A percentile compares a stretch with the other conserved stretches of the same genome.
phyloP scores from a whole-genome alignment of 768 basidiomycete species.

The Hypholoma fasciculare region DNA sequence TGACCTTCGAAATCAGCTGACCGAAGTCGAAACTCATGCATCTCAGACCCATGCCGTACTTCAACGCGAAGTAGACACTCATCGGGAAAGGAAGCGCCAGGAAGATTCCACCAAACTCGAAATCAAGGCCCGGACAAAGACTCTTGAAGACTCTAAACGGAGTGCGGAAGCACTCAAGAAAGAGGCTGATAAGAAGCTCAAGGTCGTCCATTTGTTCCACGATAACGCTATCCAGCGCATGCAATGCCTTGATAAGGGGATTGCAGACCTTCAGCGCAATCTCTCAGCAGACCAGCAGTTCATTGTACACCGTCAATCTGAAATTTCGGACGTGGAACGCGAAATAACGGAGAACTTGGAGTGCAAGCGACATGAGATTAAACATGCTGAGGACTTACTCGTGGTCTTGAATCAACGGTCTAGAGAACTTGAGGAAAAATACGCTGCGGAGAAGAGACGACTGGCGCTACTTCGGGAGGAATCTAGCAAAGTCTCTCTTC shows the following conservation, averaged over 20 bases:
- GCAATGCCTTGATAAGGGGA: constrained; percentile 61
- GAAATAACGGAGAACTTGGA: constrained; percentile 55
- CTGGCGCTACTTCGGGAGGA: constrained; percentile 60
- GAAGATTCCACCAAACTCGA: constrained; percentile 83
- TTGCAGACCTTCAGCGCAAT: constrained; percentile 52
- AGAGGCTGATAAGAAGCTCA: constrained; percentile 89
- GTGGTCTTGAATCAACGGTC: constrained; percentile 62
- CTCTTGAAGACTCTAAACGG: constrained; percentile 84
- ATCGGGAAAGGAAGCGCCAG: constrained; percentile 73
- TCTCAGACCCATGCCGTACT: constrained; percentile 62
- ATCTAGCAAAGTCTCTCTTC: constrained; percentile 43
- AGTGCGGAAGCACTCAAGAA: constrained; percentile 75
- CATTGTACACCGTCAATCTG: constrained; percentile 43
- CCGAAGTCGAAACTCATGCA: constrained; percentile 56
- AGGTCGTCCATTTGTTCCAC: constrained; percentile 61
- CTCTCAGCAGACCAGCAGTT: constrained; percentile 56
- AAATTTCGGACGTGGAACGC: constrained; percentile 51
- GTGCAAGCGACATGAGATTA: constrained; percentile 58
- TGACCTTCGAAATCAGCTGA: constrained; percentile 71
- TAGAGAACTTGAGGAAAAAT: constrained; percentile 71
- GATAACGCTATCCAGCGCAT: constrained; percentile 62
- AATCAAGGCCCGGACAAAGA: constrained; percentile 80
- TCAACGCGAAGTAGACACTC: constrained; percentile 71
- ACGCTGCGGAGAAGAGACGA: constrained; percentile 62
- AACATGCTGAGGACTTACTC: constrained; percentile 66